These are phyloP conservation scores for Talaromyces sp. DNA, from an alignment of 2,329 filamentous ascomycete species.

Conservation along the genomic window DNA sequence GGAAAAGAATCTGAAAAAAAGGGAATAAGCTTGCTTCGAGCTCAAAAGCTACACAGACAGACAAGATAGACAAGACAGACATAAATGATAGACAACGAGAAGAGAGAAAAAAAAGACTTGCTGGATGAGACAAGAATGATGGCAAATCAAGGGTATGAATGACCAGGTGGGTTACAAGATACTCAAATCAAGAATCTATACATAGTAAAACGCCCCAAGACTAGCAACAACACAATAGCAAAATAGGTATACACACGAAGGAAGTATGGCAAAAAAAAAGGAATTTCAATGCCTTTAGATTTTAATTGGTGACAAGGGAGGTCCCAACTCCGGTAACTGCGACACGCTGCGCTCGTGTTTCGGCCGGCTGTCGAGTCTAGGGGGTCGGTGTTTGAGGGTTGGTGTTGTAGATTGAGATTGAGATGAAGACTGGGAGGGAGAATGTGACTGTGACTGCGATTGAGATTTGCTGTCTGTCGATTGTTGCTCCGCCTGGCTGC, in stretches of 20 bases:
- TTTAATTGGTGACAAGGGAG: conserved; percentile 43
- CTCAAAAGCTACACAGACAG: background rate
- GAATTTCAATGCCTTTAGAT: conserved; percentile 23
- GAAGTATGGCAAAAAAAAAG: background rate
- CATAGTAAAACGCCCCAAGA: background rate
- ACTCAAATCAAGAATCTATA: background rate
- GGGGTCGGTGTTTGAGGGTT: conserved; percentile 5
- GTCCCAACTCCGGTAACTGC: conserved; percentile 43
- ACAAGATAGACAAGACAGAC: background rate
- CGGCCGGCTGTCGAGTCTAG: conserved; percentile 25
- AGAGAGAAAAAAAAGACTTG: background rate
- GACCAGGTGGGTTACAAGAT: background rate
- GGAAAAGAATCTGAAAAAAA: too few species aligned
- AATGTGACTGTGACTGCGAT: conserved; percentile 19
- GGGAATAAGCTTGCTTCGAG: background rate
- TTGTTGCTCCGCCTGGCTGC: conserved; percentile 44
- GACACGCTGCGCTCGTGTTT: conserved; percentile 32
- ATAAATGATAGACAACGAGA: background rate
- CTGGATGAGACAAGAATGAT: background rate
- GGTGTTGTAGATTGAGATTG: background rate
- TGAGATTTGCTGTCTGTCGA: conserved; percentile 21
- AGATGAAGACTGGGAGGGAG: background rate
- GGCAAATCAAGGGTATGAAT: background rate
- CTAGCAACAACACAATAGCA: background rate
- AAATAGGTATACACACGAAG: background rate